These are phyloP conservation scores for Tuber microsphaerosporum DNA, from an alignment of 495 filamentous ascomycete genomes.

Conservation along the genomic window DNA sequence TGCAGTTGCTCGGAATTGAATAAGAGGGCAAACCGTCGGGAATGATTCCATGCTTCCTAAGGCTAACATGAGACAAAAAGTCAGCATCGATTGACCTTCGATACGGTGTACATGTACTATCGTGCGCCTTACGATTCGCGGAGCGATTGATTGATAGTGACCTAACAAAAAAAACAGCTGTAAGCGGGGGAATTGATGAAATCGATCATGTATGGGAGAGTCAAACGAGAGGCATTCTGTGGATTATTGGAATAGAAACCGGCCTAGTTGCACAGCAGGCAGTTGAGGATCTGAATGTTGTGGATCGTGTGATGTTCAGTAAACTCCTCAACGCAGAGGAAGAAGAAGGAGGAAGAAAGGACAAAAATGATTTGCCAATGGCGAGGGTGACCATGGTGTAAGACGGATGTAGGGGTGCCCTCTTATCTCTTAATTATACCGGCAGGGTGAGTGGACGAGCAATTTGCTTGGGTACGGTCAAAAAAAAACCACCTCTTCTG, in stretches of 20 bases:
- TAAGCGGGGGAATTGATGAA: slow-evolving; percentile 7
- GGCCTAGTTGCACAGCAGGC: slow-evolving; percentile 14
- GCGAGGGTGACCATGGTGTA: slow-evolving; percentile 12
- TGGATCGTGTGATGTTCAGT: slow-evolving; percentile 16
- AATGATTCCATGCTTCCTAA: slow-evolving; percentile 57
- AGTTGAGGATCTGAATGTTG: slow-evolving; percentile 11
- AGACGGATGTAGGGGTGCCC: not conserved
- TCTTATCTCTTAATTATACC: slow-evolving; percentile 31
- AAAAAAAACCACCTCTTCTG: not conserved
- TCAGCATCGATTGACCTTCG: slow-evolving; percentile 9
- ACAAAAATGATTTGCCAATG: slow-evolving; percentile 18
- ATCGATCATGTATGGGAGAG: not conserved
- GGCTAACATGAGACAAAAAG: slow-evolving; percentile 40
- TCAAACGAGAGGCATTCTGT: slow-evolving; percentile 38
- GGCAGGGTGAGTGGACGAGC: not conserved
- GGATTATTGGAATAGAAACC: slow-evolving; percentile 32
- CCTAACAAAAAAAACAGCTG: slow-evolving; percentile 11
- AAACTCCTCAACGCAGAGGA: not conserved
- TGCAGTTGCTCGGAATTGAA: not conserved
- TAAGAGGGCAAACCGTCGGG: slow-evolving; percentile 46
- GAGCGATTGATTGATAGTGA: slow-evolving; percentile 39
- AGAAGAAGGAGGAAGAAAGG: slow-evolving; percentile 13
- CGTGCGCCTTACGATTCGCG: slow-evolving; percentile 32
- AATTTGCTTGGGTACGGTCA: not conserved
- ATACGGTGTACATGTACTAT: not conserved